Base-by-base conservation (phyloP, 2,329 filamentous ascomycete genomes). In the Fusarium sp. region DNA sequence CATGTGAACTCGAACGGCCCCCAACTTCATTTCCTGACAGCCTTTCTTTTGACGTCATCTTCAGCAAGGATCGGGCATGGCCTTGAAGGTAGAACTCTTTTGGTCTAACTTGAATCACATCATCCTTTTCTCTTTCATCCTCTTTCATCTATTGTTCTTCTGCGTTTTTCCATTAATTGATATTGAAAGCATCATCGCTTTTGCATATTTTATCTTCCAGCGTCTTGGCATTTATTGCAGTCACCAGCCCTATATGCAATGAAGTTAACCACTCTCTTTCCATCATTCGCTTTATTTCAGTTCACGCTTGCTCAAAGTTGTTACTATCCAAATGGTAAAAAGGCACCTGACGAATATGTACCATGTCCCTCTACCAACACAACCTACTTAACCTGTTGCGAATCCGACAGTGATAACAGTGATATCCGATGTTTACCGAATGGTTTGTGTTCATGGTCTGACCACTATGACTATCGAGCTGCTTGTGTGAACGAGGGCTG, bases 321-420 rank as follows among this genome's bases (percentile, higher is more conserved):
- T 35, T 47, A 33, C 20, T 47, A 5, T 10, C 16, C 44, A 4
- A 47, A 47, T 24, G 44, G 44, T 7, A 21, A 23, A 5, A 8
- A 33, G 21, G 29, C 44, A 7, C 15, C 6, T 3, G 21, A 4
- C 13, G 9, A 5, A 8, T 35, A 47, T 16, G 24, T 13, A 10
- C 44, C 44, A 15, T 47, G 44, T 6, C 5, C n/a, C 20, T 47
- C 44, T 24, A 31, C 8, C 10, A 21, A 31, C 21, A 47, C 44
- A 13, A 47, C 44, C 13, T 47, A 18, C 16, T 23, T 10, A 5
- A 35, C 7, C 6, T 47, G 44, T 4, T 47, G 44, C 33, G 13
- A 4, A 28, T 8, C 5, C 10, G 6, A 1, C 18, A 5, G 10
- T n/a, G 7, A 8, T 8, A 9, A 35, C 3, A 13, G 13, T 18